Conservation (phyloP, 2,329 filamentous ascomycete species). For the Fusarium stilboides region DNA sequence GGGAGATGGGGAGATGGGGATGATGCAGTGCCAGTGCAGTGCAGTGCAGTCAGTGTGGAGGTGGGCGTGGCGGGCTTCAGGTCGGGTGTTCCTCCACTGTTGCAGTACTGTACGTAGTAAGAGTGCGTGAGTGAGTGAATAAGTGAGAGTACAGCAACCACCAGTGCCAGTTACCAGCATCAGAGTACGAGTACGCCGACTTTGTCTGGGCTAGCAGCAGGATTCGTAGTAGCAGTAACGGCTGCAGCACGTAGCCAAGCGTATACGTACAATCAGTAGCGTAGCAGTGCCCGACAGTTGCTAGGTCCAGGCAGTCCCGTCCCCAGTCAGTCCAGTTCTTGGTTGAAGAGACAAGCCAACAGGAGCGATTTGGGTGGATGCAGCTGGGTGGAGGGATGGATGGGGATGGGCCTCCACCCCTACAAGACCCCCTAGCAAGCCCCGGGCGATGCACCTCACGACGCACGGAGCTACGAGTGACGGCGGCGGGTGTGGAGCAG, state of each 20-base stretch:
- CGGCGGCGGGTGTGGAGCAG: conserved; percentile 45
- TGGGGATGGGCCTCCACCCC: neutral
- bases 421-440: conserved; percentile 16
- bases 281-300: conserved; percentile 41
- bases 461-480: conserved; percentile 39
- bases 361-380: conserved; percentile 22
- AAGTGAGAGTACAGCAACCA: conserved; percentile 13
- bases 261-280: conserved; percentile 24
- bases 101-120: conserved; percentile 12
- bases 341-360: conserved; percentile 14
- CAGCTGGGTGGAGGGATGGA: conserved; percentile 16
- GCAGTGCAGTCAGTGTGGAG: conserved; percentile 43
- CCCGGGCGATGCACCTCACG: conserved; percentile 41
- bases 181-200: conserved; percentile 38
- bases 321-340: conserved; percentile 16
- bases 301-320: conserved; percentile 20
- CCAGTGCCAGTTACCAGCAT: conserved; percentile 14
- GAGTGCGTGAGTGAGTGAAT: conserved; percentile 17
- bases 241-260: conserved; percentile 32
- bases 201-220: conserved; percentile 3
- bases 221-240: conserved; percentile 33
- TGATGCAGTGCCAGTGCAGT: conserved; percentile 44
- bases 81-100: conserved; percentile 42
- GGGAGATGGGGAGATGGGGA: conserved; percentile 49
- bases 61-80: conserved; percentile 45